Evolutionary conservation across 495 filamentous ascomycete genomes (phyloP).

Genomic region (Lasiosphaeriaceae sp.): DNA sequence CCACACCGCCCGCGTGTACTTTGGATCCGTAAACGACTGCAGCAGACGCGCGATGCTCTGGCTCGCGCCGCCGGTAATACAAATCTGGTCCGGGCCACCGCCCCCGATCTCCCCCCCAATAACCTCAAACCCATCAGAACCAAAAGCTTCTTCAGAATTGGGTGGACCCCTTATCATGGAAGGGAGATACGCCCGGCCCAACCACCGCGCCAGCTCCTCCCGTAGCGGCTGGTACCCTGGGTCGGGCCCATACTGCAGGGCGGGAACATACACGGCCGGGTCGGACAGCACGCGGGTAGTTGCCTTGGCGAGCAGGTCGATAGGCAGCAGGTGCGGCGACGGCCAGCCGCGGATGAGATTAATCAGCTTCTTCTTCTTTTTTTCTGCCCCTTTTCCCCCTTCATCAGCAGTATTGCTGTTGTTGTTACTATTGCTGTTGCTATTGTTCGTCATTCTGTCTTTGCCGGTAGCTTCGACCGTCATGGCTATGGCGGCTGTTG

Average conservation of each 20-base stretch:
- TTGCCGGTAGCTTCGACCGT: too few relatives aligned
- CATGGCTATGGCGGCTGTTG: neutral
- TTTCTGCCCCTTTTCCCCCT: neutral
- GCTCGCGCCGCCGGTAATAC: slow-evolving; percentile 75
- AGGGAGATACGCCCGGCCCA: slow-evolving; percentile 54
- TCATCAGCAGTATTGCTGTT: too few relatives aligned
- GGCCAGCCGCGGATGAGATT: slow-evolving; percentile 74
- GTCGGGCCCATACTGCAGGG: slow-evolving; percentile 74
- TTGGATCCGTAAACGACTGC: slow-evolving; percentile 71
- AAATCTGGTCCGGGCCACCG: slow-evolving; percentile 53
- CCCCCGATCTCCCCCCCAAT: neutral
- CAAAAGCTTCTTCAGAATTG: too few relatives aligned
- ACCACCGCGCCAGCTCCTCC: slow-evolving; percentile 62
- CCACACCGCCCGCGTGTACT: slow-evolving; percentile 73
- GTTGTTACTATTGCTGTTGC: neutral
- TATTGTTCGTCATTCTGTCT: neutral
- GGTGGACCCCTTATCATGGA: too few relatives aligned
- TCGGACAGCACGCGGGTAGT: slow-evolving; percentile 54
- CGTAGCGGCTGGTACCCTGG: slow-evolving; percentile 65
- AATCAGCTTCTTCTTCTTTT: slow-evolving; percentile 39
- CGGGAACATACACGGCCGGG: slow-evolving; percentile 51
- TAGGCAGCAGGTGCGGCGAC: slow-evolving; percentile 65
- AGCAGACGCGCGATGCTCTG: slow-evolving; percentile 72
- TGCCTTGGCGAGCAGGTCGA: slow-evolving; percentile 50
- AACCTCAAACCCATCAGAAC: neutral